These are phyloP conservation scores for Clonostachys byssicola DNA, from an alignment of 2,329 filamentous ascomycete genomes.

Conservation along the genomic window DNA sequence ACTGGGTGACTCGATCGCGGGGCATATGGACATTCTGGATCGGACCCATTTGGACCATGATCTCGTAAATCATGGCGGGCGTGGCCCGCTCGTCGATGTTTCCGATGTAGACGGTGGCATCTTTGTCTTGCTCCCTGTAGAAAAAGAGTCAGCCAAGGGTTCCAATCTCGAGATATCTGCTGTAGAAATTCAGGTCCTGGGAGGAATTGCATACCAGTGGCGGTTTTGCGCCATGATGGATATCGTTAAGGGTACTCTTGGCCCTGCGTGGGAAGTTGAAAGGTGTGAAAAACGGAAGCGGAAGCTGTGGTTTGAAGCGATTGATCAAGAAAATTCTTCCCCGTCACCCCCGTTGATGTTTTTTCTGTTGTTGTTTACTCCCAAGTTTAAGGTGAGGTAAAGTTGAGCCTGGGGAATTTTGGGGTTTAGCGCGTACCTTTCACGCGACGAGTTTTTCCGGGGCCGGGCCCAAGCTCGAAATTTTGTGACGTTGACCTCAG, in stretches of 20 bases:
- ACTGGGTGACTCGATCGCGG: slow-evolving; percentile 95
- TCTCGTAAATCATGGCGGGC: slow-evolving; percentile 88
- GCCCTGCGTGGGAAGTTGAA: too few relatives aligned
- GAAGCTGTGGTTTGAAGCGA: too few relatives aligned
- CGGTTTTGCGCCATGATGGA: slow-evolving; percentile 61
- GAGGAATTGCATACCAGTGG: slow-evolving; percentile 59
- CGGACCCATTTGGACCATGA: slow-evolving; percentile 96
- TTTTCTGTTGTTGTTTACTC: too few relatives aligned
- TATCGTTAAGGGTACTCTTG: slow-evolving; percentile 1
- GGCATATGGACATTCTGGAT: slow-evolving; percentile 98
- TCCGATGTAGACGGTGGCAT: slow-evolving; percentile 95
- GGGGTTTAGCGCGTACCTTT: too few relatives aligned
- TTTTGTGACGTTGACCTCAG: too few relatives aligned
- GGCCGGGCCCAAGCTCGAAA: too few relatives aligned
- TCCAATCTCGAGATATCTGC: slow-evolving; percentile 1
- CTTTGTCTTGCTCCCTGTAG: slow-evolving; percentile 95
- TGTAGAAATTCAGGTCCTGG: background rate
- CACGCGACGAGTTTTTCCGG: too few relatives aligned
- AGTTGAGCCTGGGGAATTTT: too few relatives aligned
- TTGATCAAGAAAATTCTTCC: too few relatives aligned
- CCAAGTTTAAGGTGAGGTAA: too few relatives aligned
- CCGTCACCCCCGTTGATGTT: too few relatives aligned
- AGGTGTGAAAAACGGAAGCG: slow-evolving; percentile 1
- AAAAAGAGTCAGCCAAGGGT: background rate
- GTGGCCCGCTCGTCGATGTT: slow-evolving; percentile 97